A percentile compares a stretch with the other conserved stretches of the same genome.
phyloP scores from a whole-genome alignment of 768 basidiomycete genomes.

The Boletus vinaceobasis region DNA sequence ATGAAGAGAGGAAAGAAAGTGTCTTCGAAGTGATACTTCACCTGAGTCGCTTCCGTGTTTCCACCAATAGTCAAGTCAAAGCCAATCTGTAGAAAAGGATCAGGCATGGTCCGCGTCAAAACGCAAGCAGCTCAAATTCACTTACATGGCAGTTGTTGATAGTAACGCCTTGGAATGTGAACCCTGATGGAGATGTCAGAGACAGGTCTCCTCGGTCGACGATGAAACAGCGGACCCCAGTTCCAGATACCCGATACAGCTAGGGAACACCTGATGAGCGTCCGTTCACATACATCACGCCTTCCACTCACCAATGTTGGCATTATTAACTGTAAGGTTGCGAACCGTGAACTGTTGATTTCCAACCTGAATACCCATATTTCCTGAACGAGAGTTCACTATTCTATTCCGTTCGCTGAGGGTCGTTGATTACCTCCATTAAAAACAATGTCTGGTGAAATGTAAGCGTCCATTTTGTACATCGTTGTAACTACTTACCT shows the following conservation, averaged over 20 bases:
- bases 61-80: constrained; percentile 45
- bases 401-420: not conserved
- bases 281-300: not conserved
- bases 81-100: constrained; percentile 32
- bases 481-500: constrained; percentile 39
- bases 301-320: constrained; percentile 32
- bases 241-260: constrained; percentile 36
- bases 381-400: constrained; percentile 21
- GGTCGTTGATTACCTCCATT: constrained; percentile 33
- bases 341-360: constrained; percentile 78
- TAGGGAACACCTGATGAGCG: constrained; percentile 4
- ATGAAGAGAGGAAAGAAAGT: not conserved
- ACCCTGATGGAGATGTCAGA: constrained; percentile 32
- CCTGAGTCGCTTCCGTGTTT: constrained; percentile 29
- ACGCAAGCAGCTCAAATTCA: not conserved
- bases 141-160: constrained; percentile 38
- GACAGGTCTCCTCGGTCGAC: not conserved
- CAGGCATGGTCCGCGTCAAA: not conserved
- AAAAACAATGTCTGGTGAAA: constrained; percentile 36
- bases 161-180: constrained; percentile 51
- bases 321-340: constrained; percentile 54
- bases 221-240: constrained; percentile 34
- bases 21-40: constrained; percentile 5
- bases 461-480: not conserved
- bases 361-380: constrained; percentile 65